phyloP scores from a whole-genome alignment of 257 asterid genomes.

The Primulina tabacum region DNA sequence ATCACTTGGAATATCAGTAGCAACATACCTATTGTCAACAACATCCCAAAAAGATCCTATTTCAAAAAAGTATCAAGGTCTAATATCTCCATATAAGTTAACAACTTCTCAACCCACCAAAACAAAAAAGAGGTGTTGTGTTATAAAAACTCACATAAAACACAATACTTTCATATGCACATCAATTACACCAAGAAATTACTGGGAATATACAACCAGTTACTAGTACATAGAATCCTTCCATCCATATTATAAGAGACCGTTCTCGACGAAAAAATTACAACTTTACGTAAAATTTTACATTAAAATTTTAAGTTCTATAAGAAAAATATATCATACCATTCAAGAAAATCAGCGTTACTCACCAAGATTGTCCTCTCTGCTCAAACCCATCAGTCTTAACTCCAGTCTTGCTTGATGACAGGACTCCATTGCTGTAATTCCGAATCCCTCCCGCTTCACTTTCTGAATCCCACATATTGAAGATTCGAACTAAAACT shows the following conservation, averaged over 20 bases:
- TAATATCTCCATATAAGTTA: neutral
- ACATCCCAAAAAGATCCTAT: neutral
- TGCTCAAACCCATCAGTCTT: constrained; percentile 83
- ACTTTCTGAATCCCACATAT: constrained; percentile 87
- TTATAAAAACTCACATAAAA: neutral
- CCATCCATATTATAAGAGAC: too few relatives aligned
- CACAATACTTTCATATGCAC: neutral
- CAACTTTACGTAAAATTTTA: too few relatives aligned
- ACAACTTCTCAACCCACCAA: neutral
- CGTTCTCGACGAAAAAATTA: too few relatives aligned
- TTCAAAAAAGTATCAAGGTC: neutral
- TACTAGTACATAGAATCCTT: neutral
- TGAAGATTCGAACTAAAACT: neutral
- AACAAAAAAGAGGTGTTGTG: neutral
- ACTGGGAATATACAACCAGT: neutral
- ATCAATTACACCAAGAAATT: neutral
- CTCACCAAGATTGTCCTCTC: constrained; percentile 87
- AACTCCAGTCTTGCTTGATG: constrained; percentile 51
- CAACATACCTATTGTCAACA: constrained; percentile 63
- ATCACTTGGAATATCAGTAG: constrained; percentile 91
- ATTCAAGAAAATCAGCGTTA: neutral
- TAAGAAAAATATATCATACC: neutral
- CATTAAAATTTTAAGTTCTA: neutral
- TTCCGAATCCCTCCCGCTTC: constrained; percentile 61
- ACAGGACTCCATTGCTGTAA: constrained; percentile 61